Conservation (phyloP, 179 eudicot genomes). For the Pouteria campechiana region DNA sequence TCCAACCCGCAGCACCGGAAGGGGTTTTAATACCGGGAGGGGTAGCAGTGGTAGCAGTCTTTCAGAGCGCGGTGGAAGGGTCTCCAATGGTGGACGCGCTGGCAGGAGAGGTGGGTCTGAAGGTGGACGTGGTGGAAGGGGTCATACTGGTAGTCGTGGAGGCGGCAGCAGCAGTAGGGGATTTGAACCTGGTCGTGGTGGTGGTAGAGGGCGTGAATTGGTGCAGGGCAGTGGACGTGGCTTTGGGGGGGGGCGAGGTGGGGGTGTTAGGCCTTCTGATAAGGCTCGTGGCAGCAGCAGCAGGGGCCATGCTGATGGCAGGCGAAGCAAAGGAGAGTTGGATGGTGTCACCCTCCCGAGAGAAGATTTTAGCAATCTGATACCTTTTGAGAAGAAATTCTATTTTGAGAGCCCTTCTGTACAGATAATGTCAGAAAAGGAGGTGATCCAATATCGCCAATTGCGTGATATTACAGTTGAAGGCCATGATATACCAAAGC, state of each 20-base stretch:
- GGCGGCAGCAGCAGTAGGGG: slow-evolving; percentile 14
- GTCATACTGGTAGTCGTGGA: slow-evolving; percentile 11
- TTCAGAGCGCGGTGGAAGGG: slow-evolving; percentile 11
- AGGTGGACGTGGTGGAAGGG: slow-evolving; percentile 4
- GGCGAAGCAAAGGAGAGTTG: slow-evolving; percentile 47
- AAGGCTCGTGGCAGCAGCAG: slow-evolving; percentile 5
- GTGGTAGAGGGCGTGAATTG: slow-evolving; percentile 11
- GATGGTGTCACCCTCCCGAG: slow-evolving; percentile 59
- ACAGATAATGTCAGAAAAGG: slow-evolving; percentile 58
- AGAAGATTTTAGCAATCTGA: slow-evolving; percentile 66
- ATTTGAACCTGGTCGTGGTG: slow-evolving; percentile 3
- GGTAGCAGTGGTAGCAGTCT: slow-evolving; percentile 11
- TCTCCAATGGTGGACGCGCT: slow-evolving; percentile 5
- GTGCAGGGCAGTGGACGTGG: slow-evolving; percentile 16
- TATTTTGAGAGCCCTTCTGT: slow-evolving; percentile 71
- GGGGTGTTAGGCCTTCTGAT: slow-evolving; percentile 10
- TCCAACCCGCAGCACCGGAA: slow-evolving; percentile 17
- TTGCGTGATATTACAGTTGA: slow-evolving; percentile 73
- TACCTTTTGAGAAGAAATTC: slow-evolving; percentile 84
- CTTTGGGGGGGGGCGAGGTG: slow-evolving; percentile 21
- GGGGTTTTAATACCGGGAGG: slow-evolving; percentile 16
- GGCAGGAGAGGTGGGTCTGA: slow-evolving; percentile 1
- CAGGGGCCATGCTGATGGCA: slow-evolving; percentile 29
- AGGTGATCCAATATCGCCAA: slow-evolving; percentile 51
- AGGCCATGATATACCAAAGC: slow-evolving; percentile 82